These are phyloP conservation scores for Puccinia novopanici DNA, from an alignment of 1,284 basidiomycete genomes.

Conservation along the genomic window DNA sequence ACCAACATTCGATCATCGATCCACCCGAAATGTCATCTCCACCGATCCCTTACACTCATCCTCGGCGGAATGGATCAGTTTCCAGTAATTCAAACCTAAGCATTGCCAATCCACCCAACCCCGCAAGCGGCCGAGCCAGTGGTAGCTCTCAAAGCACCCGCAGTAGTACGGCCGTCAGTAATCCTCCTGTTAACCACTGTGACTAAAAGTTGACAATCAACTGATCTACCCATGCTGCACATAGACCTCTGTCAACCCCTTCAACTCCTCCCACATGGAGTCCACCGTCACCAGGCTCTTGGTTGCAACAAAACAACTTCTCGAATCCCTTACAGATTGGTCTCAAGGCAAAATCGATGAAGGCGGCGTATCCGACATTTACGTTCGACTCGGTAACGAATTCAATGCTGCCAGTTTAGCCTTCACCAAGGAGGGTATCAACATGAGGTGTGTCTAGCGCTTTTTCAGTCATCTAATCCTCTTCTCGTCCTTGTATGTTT, in stretches of 20 bases:
- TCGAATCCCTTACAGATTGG: constrained; percentile 89
- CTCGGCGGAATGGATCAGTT: constrained; percentile 10
- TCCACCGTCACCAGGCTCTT: constrained; percentile 88
- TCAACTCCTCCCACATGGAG: constrained; percentile 66
- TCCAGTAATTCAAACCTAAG: constrained; percentile 1
- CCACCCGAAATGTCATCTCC: background rate
- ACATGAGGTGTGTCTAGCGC: constrained; percentile 74
- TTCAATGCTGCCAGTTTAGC: constrained; percentile 91
- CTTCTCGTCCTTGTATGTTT: background rate
- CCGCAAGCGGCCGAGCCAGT: constrained; percentile 19
- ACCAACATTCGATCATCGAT: background rate
- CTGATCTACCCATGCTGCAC: background rate
- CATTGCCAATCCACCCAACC: constrained; percentile 1
- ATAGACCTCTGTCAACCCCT: constrained; percentile 28
- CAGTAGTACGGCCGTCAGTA: constrained; percentile 23
- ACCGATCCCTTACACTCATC: background rate
- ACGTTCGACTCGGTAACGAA: constrained; percentile 93
- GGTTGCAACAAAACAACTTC: constrained; percentile 89
- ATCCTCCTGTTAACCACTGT: background rate
- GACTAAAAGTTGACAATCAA: background rate
- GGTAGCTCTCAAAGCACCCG: constrained; percentile 36
- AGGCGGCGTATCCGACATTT: constrained; percentile 87
- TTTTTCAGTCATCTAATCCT: background rate
- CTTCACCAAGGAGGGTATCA: constrained; percentile 80
- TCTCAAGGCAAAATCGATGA: constrained; percentile 75